Evolutionary conservation across 2,329 filamentous ascomycete genomes (phyloP), one percentile per base, ranked within the genome.

Genomic region (Neonectria faginata): DNA sequence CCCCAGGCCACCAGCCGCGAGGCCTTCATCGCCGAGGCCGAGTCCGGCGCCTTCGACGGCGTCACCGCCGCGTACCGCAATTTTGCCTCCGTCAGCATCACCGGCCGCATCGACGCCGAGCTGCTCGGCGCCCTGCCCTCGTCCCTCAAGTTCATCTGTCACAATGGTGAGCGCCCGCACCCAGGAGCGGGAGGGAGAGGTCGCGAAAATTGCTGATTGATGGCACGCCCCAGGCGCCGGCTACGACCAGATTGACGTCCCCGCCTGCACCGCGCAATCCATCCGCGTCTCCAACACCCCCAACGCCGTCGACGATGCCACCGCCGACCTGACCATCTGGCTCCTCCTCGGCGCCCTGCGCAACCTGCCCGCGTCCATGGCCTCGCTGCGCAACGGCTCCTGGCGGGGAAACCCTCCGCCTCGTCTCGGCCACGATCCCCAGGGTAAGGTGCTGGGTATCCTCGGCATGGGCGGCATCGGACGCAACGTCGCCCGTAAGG

Each of bases 401-500:
- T 97, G 92, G 91, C 85, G 88, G 57, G 91, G 91, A 4, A 76
- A 78, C 5, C 81, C 83, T 3, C 77, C 81, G 7, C 84, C 86
- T 1, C 84, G 89, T 0, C 80, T 89, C 6, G 93, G 92, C 12
- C 91, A 92, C 74, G 92, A 96, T 74, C 92, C 92, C 1, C 84
- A 92, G 77, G 92, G 91, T 39, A 96, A 95, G 78, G 82, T 89
- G 1, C 83, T 97, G 5, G 93, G 93, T 0, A 93, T 97, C 64
- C 77, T 97, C 44, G 93, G 93, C 7, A 95, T 96, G 92, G 93
- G 93, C 20, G 92, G 93, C 2, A 96, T 97, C 65, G 93, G 93
- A 0, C 83, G 90, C 39, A 93, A 93, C 73, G 79, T 96, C 71
- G 92, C 91, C 75, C 86, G 83, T 75, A 94, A 94, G 79, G 91